phyloP scores from a whole-genome alignment of 106 monocot genomes.

The Cymbidium sinense region DNA sequence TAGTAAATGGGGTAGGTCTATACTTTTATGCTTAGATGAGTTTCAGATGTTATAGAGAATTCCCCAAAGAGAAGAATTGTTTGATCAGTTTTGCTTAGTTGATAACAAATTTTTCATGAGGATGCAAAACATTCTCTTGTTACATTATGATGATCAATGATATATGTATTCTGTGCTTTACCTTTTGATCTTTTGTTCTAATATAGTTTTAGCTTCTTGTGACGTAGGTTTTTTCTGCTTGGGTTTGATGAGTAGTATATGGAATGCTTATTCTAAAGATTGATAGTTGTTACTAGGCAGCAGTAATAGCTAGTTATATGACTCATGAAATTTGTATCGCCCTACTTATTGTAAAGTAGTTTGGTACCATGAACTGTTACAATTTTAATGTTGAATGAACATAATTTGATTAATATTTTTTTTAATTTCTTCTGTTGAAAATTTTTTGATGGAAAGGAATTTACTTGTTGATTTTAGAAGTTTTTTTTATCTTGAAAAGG shows the following conservation, averaged over 20 bases:
- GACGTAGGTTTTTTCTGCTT: no score
- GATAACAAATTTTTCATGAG: background rate
- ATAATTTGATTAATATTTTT: background rate
- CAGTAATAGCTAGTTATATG: background rate
- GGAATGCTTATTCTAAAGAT: no score
- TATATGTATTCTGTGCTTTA: background rate
- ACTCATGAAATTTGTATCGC: background rate
- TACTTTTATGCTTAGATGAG: background rate
- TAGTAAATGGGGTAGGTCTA: slow-evolving; percentile 44
- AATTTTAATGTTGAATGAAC: background rate
- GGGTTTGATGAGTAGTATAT: no score
- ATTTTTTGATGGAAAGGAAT: background rate
- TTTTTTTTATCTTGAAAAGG: background rate
- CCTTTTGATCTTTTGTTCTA: background rate
- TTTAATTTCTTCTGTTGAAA: background rate
- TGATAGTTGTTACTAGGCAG: background rate
- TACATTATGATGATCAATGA: background rate
- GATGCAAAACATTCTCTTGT: background rate
- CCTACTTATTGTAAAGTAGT: background rate
- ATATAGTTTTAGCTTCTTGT: background rate
- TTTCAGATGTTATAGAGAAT: background rate
- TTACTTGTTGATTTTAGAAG: background rate
- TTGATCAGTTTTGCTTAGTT: background rate
- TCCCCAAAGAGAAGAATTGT: no score
- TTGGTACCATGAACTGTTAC: background rate